These are phyloP conservation scores for Jaltomata sinuosa DNA, from an alignment of 257 asterid species.

Conservation along the genomic window DNA sequence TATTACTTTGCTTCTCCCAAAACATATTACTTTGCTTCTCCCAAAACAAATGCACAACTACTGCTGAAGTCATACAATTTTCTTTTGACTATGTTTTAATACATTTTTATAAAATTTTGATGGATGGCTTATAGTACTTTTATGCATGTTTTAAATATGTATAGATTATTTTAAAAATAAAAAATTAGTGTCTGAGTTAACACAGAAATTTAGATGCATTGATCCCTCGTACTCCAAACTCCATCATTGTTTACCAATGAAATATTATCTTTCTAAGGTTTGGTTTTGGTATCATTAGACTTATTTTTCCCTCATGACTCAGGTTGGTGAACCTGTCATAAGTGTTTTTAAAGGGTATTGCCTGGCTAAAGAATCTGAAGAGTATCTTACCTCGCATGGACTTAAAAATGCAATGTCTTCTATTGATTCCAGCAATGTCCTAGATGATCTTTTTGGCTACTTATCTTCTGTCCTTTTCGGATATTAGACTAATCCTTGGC, in stretches of 20 bases:
- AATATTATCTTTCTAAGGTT: neutral
- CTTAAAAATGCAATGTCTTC: constrained; percentile 63
- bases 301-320: neutral
- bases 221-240: neutral
- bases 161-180: neutral
- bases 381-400: constrained; percentile 63
- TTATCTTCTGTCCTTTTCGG: constrained; percentile 67
- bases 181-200: neutral
- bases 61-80: neutral
- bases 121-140: neutral
- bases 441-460: constrained; percentile 73
- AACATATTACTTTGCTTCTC: neutral
- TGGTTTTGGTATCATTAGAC: neutral
- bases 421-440: constrained; percentile 37
- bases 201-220: neutral
- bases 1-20: neutral
- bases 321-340: constrained; percentile 53
- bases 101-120: neutral
- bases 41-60: neutral
- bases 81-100: neutral
- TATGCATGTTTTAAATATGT: neutral
- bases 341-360: constrained; percentile 70
- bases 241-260: neutral
- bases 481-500: constrained; percentile 32
- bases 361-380: constrained; percentile 68